Percentiles rank a stretch among this genome's conserved stretches.
phyloP scores from a whole-genome alignment of 768 basidiomycete species.

The Austroboletus festivus region DNA sequence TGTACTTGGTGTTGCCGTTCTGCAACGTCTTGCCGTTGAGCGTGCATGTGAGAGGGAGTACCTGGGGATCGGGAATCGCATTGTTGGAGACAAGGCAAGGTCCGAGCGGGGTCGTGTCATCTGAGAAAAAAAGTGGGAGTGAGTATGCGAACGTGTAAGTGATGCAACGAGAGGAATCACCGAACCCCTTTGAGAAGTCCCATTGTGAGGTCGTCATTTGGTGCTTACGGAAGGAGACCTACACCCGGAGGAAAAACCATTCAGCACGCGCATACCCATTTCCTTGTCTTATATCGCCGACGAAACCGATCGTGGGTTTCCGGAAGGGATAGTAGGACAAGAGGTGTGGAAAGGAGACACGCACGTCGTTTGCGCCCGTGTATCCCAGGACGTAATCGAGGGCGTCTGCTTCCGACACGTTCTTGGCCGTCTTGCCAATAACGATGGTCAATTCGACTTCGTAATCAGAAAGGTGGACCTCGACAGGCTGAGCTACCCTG shows the following conservation, averaged over 20 bases:
- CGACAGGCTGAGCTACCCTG: constrained; percentile 61
- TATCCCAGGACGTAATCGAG: constrained; percentile 86
- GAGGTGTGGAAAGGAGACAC: too few species aligned
- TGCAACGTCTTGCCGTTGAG: constrained; percentile 71
- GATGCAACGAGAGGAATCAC: constrained; percentile 39
- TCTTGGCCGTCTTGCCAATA: constrained; percentile 76
- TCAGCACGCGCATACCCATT: background rate
- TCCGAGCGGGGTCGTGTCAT: constrained; percentile 61
- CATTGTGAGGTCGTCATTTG: constrained; percentile 83
- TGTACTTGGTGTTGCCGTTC: constrained; percentile 72
- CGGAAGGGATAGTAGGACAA: too few species aligned
- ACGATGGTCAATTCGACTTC: constrained; percentile 81
- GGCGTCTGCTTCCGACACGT: constrained; percentile 78
- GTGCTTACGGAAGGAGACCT: constrained; percentile 76
- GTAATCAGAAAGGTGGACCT: constrained; percentile 74
- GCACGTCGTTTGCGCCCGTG: constrained; percentile 75
- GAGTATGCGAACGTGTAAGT: background rate
- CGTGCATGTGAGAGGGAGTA: constrained; percentile 55
- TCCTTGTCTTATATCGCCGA: background rate
- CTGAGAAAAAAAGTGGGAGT: constrained; percentile 3
- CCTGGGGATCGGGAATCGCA: constrained; percentile 64
- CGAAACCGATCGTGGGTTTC: background rate
- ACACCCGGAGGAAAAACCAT: background rate
- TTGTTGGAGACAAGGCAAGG: constrained; percentile 73
- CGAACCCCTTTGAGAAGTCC: constrained; percentile 86